phyloP scores from a whole-genome alignment of 768 basidiomycete genomes.

The Rhodotorula graminis region DNA sequence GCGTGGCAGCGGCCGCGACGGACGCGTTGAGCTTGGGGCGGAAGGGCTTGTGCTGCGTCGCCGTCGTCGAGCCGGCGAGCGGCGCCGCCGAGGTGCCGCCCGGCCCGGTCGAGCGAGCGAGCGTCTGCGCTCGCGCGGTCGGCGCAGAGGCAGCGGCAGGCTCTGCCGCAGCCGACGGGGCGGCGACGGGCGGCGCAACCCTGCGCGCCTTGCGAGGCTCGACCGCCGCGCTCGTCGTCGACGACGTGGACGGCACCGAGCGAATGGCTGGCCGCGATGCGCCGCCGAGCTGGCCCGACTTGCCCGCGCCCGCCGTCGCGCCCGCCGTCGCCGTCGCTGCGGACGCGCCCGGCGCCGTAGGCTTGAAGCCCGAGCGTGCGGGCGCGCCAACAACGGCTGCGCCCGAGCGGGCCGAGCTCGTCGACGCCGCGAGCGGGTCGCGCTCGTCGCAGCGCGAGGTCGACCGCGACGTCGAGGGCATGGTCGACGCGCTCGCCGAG shows the following conservation, averaged over 20 bases:
- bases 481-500: conserved; percentile 2
- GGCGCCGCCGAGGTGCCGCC: neutral
- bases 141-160: neutral
- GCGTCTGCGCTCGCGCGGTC: neutral
- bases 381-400: neutral
- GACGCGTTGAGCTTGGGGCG: conserved; percentile 10
- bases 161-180: neutral
- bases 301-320: neutral
- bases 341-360: conserved; percentile 1
- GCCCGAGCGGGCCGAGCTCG: neutral
- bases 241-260: neutral
- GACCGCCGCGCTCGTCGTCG: neutral
- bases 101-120: neutral
- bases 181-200: neutral
- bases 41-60: conserved; percentile 8
- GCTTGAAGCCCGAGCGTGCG: conserved; percentile 12
- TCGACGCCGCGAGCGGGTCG: conserved; percentile 2
- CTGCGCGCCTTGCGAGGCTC: conserved; percentile 15
- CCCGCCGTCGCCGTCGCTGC: no score
- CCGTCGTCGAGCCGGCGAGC: neutral
- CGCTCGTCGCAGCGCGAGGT: conserved; percentile 16
- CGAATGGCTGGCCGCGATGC: neutral
- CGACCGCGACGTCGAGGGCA: conserved; percentile 5
- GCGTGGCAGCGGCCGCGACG: neutral
- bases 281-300: neutral